Evolutionary conservation across 495 filamentous ascomycete genomes (phyloP).

Genomic region (Trichodelitschia bisporula): DNA sequence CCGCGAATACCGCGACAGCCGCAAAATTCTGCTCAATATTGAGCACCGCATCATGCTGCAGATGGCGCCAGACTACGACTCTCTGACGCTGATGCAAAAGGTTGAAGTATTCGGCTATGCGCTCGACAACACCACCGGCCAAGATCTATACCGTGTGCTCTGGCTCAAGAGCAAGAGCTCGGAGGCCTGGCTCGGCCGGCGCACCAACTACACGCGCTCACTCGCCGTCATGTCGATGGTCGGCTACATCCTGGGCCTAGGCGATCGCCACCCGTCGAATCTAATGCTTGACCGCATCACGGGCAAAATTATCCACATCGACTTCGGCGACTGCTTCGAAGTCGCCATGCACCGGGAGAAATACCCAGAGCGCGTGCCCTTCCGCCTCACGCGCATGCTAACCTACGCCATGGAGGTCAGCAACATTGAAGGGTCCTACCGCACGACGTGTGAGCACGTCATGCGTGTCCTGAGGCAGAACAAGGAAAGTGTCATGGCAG

Average conservation of each 20-base stretch:
- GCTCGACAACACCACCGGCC: conserved; percentile 94
- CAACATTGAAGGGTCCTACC: conserved; percentile 95
- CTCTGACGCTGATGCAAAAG: conserved; percentile 97
- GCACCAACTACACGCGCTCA: conserved; percentile 93
- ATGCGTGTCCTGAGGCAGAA: conserved; percentile 93
- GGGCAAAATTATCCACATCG: conserved; percentile 90
- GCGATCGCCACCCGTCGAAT: conserved; percentile 91
- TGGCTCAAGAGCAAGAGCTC: conserved; percentile 98
- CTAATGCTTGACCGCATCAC: conserved; percentile 89
- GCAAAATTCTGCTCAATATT: conserved; percentile 93
- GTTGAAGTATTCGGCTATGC: conserved; percentile 98
- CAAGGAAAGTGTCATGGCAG: conserved; percentile 95
- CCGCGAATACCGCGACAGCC: conserved; percentile 85
- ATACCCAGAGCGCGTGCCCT: conserved; percentile 91
- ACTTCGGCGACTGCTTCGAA: conserved; percentile 98
- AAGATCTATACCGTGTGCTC: conserved; percentile 90
- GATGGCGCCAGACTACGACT: conserved; percentile 98
- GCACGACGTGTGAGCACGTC: conserved; percentile 91
- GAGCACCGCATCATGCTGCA: conserved; percentile 99
- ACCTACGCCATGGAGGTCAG: conserved; percentile 99
- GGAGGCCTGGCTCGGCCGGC: conserved; percentile 86
- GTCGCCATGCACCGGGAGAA: conserved; percentile 99
- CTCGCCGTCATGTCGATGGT: conserved; percentile 99
- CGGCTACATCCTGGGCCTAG: conserved; percentile 89
- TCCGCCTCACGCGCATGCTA: conserved; percentile 93